A percentile compares a stretch with the other conserved stretches of the same genome.
Conservation (phyloP, 1,284 basidiomycete species). For the Sporisorium scitamineum region DNA sequence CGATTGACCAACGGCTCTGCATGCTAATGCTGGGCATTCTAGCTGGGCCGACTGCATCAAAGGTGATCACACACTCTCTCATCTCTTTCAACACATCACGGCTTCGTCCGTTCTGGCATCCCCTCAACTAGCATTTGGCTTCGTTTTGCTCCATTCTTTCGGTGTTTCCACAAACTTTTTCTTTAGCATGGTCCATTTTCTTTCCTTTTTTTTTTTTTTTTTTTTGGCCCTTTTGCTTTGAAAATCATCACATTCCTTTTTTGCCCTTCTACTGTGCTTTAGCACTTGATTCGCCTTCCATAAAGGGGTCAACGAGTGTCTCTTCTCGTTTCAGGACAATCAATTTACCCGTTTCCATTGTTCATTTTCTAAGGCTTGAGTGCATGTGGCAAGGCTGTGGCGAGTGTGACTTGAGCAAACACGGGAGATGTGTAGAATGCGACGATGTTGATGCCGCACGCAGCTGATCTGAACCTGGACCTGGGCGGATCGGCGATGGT, state of each 20-base stretch:
- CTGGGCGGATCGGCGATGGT: not conserved
- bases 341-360: constrained; percentile 1
- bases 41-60: not conserved
- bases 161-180: not conserved
- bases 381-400: too few species aligned
- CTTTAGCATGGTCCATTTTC: not conserved
- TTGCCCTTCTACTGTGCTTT: constrained; percentile 1
- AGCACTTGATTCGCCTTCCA: not conserved
- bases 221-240: not conserved
- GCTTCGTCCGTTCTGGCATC: not conserved
- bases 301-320: not conserved
- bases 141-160: not conserved
- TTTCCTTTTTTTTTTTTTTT: too few species aligned
- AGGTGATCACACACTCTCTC: not conserved
- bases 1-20: not conserved
- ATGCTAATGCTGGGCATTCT: not conserved
- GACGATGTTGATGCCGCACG: not conserved
- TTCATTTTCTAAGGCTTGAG: not conserved
- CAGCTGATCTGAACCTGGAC: not conserved
- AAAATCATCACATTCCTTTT: constrained; percentile 6
- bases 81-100: not conserved
- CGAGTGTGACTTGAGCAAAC: not conserved
- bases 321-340: constrained; percentile 4
- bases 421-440: not conserved
- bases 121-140: not conserved